Evolutionary conservation across 2,329 filamentous ascomycete genomes (phyloP).

Genomic region (Trichoderma sp.): DNA sequence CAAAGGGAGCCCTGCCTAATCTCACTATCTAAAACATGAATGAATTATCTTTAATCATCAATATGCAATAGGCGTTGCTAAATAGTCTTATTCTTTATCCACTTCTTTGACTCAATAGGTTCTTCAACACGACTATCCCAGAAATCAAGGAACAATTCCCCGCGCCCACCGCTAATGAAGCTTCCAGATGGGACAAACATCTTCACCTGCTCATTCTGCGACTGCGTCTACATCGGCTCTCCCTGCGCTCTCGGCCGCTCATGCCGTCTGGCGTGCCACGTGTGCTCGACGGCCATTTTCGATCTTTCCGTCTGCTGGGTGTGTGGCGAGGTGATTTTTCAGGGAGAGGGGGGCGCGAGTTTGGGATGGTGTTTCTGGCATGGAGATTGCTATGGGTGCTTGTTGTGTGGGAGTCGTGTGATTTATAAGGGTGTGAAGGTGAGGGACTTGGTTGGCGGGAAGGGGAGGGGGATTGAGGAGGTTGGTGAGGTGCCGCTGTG

Average conservation of each 20-base stretch:
- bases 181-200: slow-evolving; percentile 26
- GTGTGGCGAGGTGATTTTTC: slow-evolving; percentile 58
- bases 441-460: slow-evolving; percentile 41
- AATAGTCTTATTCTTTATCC: not conserved
- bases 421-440: slow-evolving; percentile 44
- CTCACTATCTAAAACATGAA: not conserved
- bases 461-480: slow-evolving; percentile 43
- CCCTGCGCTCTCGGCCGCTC: slow-evolving; percentile 51
- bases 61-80: not conserved
- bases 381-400: slow-evolving; percentile 58
- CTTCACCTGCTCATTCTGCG: slow-evolving; percentile 63
- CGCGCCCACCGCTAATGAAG: not conserved
- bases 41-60: not conserved
- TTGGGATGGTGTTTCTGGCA: slow-evolving; percentile 67
- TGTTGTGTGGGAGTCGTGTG: slow-evolving; percentile 53
- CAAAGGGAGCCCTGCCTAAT: not conserved
- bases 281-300: slow-evolving; percentile 53
- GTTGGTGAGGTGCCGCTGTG: slow-evolving; percentile 55
- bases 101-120: not conserved
- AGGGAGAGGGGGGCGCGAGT: slow-evolving; percentile 59
- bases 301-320: slow-evolving; percentile 62
- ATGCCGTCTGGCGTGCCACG: slow-evolving; percentile 53
- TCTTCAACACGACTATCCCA: not conserved
- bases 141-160: not conserved
- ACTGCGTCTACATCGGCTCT: slow-evolving; percentile 44